These are phyloP conservation scores for Aegle marmelos DNA, from an alignment of 345 rosid genomes.

Conservation along the genomic window DNA sequence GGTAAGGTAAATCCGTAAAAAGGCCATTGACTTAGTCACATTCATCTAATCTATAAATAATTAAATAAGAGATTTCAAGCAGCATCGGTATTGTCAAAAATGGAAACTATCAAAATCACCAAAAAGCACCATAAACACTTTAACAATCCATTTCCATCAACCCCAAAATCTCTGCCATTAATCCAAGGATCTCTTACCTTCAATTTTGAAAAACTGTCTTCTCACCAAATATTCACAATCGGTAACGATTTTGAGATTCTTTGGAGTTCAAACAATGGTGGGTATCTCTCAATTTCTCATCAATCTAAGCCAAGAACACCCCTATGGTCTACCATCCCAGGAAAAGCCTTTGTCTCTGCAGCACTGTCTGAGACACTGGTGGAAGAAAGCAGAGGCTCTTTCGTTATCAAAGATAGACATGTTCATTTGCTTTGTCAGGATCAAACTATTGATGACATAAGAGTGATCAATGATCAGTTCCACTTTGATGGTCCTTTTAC, in stretches of 20 bases:
- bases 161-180: constrained; percentile 44
- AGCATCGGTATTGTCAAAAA: background rate
- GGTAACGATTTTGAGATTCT: constrained; percentile 54
- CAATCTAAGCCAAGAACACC: constrained; percentile 38
- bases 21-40: background rate
- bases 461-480: constrained; percentile 18
- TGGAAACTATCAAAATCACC: constrained; percentile 43
- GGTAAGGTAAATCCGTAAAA: too few species aligned
- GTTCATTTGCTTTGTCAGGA: constrained; percentile 41
- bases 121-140: constrained; percentile 57
- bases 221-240: constrained; percentile 31
- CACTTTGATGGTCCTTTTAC: constrained; percentile 10
- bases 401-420: constrained; percentile 36
- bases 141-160: constrained; percentile 62
- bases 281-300: constrained; percentile 42
- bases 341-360: constrained; percentile 59
- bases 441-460: constrained; percentile 52
- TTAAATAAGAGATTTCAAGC: background rate
- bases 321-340: constrained; percentile 61
- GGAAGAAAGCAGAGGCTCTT: constrained; percentile 74
- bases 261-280: constrained; percentile 50
- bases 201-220: constrained; percentile 28
- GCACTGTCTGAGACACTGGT: constrained; percentile 57
- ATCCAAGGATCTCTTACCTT: constrained; percentile 41
- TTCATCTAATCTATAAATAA: constrained; percentile 8